phyloP scores from a whole-genome alignment of 2,329 filamentous ascomycete species.

The Fusarium incarnatum region DNA sequence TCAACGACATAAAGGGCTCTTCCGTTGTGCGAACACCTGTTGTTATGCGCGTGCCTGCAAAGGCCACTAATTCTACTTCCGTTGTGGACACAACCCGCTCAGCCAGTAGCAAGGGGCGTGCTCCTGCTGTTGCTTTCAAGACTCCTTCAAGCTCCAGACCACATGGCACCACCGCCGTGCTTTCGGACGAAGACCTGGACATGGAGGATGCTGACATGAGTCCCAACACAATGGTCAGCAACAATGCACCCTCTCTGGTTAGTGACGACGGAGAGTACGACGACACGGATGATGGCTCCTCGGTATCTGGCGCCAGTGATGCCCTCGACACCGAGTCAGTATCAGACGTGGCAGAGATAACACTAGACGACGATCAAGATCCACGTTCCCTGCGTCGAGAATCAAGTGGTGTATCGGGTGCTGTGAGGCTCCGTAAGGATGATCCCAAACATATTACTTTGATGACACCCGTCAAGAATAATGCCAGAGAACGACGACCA shows the following conservation, averaged over 20 bases:
- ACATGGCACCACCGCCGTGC: constrained; percentile 35
- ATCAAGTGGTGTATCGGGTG: constrained; percentile 56
- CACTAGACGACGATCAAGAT: constrained; percentile 68
- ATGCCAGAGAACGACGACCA: constrained; percentile 49
- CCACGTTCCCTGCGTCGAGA: constrained; percentile 59
- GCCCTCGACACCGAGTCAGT: constrained; percentile 68
- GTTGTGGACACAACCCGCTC: constrained; percentile 58
- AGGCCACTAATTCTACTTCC: constrained; percentile 65
- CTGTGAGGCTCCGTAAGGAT: constrained; percentile 65
- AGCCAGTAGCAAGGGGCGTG: constrained; percentile 67
- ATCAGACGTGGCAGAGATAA: constrained; percentile 71
- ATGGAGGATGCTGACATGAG: constrained; percentile 72
- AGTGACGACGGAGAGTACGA: constrained; percentile 85
- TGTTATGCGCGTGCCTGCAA: constrained; percentile 69
- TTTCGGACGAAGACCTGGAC: constrained; percentile 62
- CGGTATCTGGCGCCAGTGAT: constrained; percentile 68
- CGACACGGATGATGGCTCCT: constrained; percentile 74
- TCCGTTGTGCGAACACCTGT: constrained; percentile 52
- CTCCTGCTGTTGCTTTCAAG: constrained; percentile 56
- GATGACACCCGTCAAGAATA: constrained; percentile 62
- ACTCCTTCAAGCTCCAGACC: constrained; percentile 49
- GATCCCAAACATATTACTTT: constrained; percentile 68
- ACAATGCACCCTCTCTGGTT: constrained; percentile 82
- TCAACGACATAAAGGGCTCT: constrained; percentile 17
- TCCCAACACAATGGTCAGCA: constrained; percentile 76